phyloP scores from a whole-genome alignment of 225 moss, liverwort and hornwort genomes.

The Neckera pumila region DNA sequence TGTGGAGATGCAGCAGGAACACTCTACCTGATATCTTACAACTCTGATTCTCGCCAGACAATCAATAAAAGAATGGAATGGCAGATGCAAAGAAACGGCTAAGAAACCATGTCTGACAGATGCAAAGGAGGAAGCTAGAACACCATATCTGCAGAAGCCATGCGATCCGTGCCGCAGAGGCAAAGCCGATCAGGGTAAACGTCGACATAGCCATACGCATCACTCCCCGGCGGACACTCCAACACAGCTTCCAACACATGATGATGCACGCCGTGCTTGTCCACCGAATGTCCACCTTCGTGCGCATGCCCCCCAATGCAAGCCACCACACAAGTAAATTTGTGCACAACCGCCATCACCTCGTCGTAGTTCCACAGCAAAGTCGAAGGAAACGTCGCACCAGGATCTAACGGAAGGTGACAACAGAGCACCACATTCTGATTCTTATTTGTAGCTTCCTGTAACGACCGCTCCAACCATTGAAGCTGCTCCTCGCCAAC shows the following conservation, averaged over 20 bases:
- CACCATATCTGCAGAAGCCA: constrained; percentile 58
- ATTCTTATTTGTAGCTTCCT: constrained; percentile 17
- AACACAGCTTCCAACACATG: constrained; percentile 75
- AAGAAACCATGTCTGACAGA: neutral
- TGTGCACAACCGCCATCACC: constrained; percentile 64
- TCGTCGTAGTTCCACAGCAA: constrained; percentile 83
- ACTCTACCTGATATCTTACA: neutral
- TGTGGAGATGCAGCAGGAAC: neutral
- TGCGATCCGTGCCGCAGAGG: constrained; percentile 55
- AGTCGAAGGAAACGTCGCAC: constrained; percentile 23
- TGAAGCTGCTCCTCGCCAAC: constrained; percentile 55
- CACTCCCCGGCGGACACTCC: constrained; percentile 78
- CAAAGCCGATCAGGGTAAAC: constrained; percentile 57
- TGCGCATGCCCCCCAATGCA: constrained; percentile 86
- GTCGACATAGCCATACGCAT: constrained; percentile 72
- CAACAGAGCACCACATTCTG: constrained; percentile 78
- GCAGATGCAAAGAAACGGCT: neutral
- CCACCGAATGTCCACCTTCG: constrained; percentile 62
- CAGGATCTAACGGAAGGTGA: constrained; percentile 75
- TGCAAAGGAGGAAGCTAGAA: neutral
- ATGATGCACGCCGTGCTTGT: constrained; percentile 65
- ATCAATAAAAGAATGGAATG: neutral
- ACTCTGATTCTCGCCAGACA: neutral
- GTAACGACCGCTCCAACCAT: constrained; percentile 53
- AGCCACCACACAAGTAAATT: constrained; percentile 65